Evolutionary conservation across 2,329 filamentous ascomycete genomes (phyloP).

Genomic region (Fusarium piperis): DNA sequence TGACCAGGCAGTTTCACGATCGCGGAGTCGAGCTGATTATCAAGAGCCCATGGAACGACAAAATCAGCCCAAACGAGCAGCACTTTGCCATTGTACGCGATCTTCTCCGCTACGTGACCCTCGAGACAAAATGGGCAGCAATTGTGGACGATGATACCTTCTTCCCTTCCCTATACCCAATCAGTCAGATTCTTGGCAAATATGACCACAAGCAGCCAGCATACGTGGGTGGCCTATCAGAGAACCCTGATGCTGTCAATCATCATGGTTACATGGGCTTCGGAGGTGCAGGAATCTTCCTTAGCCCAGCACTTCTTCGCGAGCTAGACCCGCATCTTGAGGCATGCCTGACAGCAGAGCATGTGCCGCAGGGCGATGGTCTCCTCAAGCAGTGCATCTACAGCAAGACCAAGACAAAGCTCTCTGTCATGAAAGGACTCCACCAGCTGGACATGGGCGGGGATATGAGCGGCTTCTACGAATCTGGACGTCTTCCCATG

Average conservation of each 20-base stretch:
- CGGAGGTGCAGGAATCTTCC: slow-evolving; percentile 68
- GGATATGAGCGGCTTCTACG: slow-evolving; percentile 69
- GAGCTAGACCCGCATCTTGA: slow-evolving; percentile 59
- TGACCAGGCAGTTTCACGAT: slow-evolving; percentile 42
- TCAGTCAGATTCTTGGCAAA: slow-evolving; percentile 57
- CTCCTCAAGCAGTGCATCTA: slow-evolving; percentile 68
- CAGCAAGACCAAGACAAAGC: slow-evolving; percentile 60
- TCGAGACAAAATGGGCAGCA: slow-evolving; percentile 62
- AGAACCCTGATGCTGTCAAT: slow-evolving; percentile 62
- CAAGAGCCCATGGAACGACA: slow-evolving; percentile 46
- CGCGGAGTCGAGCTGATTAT: slow-evolving; percentile 49
- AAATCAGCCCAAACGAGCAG: slow-evolving; percentile 59
- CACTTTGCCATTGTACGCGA: slow-evolving; percentile 66
- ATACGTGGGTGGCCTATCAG: slow-evolving; percentile 68
- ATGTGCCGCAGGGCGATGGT: slow-evolving; percentile 59
- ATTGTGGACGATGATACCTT: slow-evolving; percentile 73
- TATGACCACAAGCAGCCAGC: slow-evolving; percentile 59
- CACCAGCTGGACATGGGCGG: slow-evolving; percentile 66
- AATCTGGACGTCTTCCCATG: slow-evolving; percentile 63
- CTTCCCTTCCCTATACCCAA: slow-evolving; percentile 63
- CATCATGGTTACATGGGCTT: slow-evolving; percentile 68
- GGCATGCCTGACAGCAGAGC: slow-evolving; percentile 53
- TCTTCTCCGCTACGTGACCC: slow-evolving; percentile 55
- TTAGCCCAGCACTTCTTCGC: slow-evolving; percentile 62
- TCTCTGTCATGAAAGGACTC: slow-evolving; percentile 65